These are phyloP conservation scores for Raffaelea ambrosiae DNA, from an alignment of 2,329 filamentous ascomycete genomes.

Conservation along the genomic window DNA sequence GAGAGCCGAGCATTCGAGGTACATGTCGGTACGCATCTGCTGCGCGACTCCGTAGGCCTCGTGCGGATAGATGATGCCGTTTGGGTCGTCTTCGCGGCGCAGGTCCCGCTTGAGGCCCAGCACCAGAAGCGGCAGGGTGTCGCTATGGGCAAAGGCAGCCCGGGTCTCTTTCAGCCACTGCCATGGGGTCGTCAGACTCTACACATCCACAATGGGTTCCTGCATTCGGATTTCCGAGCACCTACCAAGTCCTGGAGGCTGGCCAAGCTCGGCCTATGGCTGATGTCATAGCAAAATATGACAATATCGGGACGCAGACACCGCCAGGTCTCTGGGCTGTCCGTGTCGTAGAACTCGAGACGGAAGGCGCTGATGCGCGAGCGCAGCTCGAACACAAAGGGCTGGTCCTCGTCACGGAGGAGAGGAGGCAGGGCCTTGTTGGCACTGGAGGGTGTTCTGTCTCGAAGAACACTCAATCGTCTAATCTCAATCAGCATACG, in stretches of 20 bases:
- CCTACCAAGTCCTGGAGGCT: slow-evolving; percentile 49
- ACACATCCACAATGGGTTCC: not conserved
- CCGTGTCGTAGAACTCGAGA: slow-evolving; percentile 53
- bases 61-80: slow-evolving; percentile 52
- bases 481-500: slow-evolving; percentile 1
- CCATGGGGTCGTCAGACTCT: not conserved
- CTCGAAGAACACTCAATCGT: not conserved
- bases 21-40: slow-evolving; percentile 51
- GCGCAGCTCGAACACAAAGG: slow-evolving; percentile 48
- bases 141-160: slow-evolving; percentile 34
- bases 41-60: slow-evolving; percentile 50
- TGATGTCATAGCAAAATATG: slow-evolving; percentile 54
- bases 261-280: slow-evolving; percentile 46
- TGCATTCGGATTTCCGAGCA: slow-evolving; percentile 7
- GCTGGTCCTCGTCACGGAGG: slow-evolving; percentile 51
- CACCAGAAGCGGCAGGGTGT: slow-evolving; percentile 45
- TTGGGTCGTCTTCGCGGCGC: slow-evolving; percentile 47
- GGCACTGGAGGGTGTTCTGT: not conserved
- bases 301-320: slow-evolving; percentile 49
- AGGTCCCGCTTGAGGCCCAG: slow-evolving; percentile 54
- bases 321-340: slow-evolving; percentile 49
- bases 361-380: slow-evolving; percentile 38
- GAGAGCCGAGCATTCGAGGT: slow-evolving; percentile 54
- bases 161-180: slow-evolving; percentile 52
- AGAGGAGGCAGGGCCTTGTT: slow-evolving; percentile 25